Evolutionary conservation across 805 yeast species (phyloP).

Genomic region (Hermanozyma aechmeae): DNA sequence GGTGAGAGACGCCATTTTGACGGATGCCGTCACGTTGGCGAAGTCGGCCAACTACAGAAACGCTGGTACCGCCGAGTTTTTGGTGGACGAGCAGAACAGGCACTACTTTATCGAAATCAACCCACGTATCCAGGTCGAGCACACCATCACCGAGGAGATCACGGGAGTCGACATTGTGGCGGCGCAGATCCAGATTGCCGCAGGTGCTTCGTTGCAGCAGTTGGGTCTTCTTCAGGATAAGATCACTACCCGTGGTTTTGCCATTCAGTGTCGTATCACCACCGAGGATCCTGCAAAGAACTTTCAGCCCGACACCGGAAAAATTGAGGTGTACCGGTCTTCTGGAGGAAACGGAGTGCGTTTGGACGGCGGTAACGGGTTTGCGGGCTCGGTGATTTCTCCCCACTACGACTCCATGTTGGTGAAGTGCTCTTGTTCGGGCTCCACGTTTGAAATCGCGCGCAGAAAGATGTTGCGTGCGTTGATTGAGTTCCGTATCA

Average conservation of each 20-base stretch:
- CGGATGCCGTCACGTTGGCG: constrained; percentile 92
- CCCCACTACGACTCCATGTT: constrained; percentile 98
- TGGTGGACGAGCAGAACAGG: constrained; percentile 87
- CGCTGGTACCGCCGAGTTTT: constrained; percentile 98
- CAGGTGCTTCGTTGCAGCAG: constrained; percentile 90
- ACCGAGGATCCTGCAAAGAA: constrained; percentile 96
- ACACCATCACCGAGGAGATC: constrained; percentile 96
- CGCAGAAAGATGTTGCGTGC: constrained; percentile 97
- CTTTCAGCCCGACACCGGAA: constrained; percentile 98
- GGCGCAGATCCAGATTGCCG: constrained; percentile 97
- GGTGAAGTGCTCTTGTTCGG: constrained; percentile 96
- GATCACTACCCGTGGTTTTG: constrained; percentile 93
- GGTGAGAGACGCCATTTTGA: constrained; percentile 85
- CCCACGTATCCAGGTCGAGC: constrained; percentile 97
- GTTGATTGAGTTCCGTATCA: constrained; percentile 88
- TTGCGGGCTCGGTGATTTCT: constrained; percentile 91
- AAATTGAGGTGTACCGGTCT: constrained; percentile 94
- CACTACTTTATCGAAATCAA: constrained; percentile 97
- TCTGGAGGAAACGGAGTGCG: constrained; percentile 99
- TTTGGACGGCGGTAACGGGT: constrained; percentile 97
- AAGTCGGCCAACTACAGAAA: constrained; percentile 82
- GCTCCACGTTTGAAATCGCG: constrained; percentile 92
- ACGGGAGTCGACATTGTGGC: constrained; percentile 97
- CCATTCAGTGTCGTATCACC: constrained; percentile 98
- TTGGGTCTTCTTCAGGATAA: constrained; percentile 90